phyloP scores from a whole-genome alignment of 2,329 filamentous ascomycete genomes.

The Aotearoamyces nothofagi region DNA sequence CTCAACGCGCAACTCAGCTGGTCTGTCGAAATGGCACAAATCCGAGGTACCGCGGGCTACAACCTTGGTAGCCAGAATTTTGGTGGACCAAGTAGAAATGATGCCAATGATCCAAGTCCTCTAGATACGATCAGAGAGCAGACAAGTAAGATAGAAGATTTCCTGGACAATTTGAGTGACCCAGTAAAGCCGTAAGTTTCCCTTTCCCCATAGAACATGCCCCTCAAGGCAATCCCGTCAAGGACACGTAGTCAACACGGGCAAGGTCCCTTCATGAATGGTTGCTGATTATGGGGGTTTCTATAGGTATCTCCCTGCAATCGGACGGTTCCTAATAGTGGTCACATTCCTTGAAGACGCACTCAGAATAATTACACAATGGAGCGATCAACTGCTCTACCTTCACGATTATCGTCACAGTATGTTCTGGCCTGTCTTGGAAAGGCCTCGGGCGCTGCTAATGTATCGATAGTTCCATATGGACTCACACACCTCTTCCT shows the following conservation, averaged over 20 bases:
- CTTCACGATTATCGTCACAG: conserved; percentile 85
- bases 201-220: conserved; percentile 5
- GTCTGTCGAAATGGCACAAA: conserved; percentile 37
- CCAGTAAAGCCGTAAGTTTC: conserved; percentile 81
- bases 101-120: conserved; percentile 20
- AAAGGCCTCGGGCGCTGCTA: too few species aligned
- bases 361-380: conserved; percentile 92
- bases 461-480: conserved; percentile 49
- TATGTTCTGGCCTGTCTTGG: conserved; percentile 33
- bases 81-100: conserved; percentile 19
- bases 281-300: conserved; percentile 9
- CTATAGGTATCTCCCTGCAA: conserved; percentile 73
- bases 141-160: conserved; percentile 96
- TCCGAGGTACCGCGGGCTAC: conserved; percentile 35
- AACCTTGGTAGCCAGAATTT: conserved; percentile 23
- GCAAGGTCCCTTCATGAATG: too few species aligned
- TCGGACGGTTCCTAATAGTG: conserved; percentile 94
- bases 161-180: conserved; percentile 74
- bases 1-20: too few species aligned
- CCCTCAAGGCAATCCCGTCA: too few species aligned
- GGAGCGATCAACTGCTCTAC: conserved; percentile 87
- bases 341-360: conserved; percentile 98
- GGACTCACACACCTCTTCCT: conserved; percentile 91
- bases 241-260: too few species aligned
- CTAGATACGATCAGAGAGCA: conserved; percentile 85